A percentile compares a stretch with the other conserved stretches of the same genome.
These are phyloP conservation scores for Chytriomyces hyalinus DNA, from an alignment of 192 early-diverging fungal genomes.

Conservation along the genomic window DNA sequence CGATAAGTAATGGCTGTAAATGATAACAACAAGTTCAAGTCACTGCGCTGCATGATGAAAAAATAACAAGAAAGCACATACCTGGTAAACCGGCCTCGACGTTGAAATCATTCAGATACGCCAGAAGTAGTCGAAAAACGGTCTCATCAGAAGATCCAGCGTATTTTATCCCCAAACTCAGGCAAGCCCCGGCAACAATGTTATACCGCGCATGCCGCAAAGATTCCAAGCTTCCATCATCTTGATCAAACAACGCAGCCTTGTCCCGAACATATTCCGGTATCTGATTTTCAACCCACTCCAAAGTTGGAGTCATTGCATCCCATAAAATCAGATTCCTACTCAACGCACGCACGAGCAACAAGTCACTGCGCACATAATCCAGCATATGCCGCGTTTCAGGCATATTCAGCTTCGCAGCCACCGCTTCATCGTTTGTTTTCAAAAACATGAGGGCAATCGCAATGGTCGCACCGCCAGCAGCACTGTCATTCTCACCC, in stretches of 20 bases:
- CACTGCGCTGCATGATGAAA: neutral
- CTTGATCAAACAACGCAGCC: conserved; percentile 14
- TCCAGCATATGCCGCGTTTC: conserved; percentile 62
- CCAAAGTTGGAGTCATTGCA: conserved; percentile 59
- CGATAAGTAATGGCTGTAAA: conserved; percentile 58
- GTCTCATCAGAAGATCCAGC: conserved; percentile 58
- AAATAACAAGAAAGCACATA: neutral
- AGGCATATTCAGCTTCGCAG: conserved; percentile 69
- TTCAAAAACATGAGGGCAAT: conserved; percentile 84
- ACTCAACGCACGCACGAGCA: conserved; percentile 72
- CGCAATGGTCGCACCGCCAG: conserved; percentile 76
- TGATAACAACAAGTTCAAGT: neutral
- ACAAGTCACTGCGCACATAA: conserved; percentile 72
- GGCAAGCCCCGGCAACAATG: conserved; percentile 70
- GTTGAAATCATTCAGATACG: conserved; percentile 60
- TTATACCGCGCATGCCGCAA: conserved; percentile 67
- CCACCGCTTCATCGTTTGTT: conserved; percentile 71
- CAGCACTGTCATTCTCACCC: conserved; percentile 42
- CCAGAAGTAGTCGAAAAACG: conserved; percentile 57
- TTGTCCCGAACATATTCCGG: conserved; percentile 61
- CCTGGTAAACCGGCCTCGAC: conserved; percentile 41
- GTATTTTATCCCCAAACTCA: conserved; percentile 71
- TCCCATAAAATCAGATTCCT: conserved; percentile 80
- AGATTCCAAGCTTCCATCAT: conserved; percentile 44
- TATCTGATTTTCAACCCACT: conserved; percentile 71